Conservation (phyloP, 2,329 filamentous ascomycete genomes). For the Metarhizium robertsii region DNA sequence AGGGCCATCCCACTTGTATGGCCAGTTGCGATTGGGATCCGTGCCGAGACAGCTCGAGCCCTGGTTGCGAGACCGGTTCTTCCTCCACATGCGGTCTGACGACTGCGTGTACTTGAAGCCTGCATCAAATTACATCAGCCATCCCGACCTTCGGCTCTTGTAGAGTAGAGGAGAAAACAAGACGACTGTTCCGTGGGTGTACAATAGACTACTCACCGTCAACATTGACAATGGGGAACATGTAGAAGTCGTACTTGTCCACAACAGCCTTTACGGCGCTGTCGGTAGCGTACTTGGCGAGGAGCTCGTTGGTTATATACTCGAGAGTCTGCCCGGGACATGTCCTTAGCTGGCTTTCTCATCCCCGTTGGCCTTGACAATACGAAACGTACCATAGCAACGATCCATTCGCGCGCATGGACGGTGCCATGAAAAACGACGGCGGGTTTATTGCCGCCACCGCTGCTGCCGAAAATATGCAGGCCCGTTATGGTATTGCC, state of each 20-base stretch:
- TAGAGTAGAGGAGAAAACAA: not conserved
- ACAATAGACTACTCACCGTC: slow-evolving; percentile 32
- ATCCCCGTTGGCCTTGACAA: fast-evolving
- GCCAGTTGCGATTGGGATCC: slow-evolving; percentile 55
- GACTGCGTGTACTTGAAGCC: slow-evolving; percentile 52
- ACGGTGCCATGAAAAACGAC: slow-evolving; percentile 48
- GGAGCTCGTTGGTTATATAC: slow-evolving; percentile 40
- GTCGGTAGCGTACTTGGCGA: slow-evolving; percentile 33
- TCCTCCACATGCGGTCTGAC: slow-evolving; percentile 50
- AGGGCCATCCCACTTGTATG: slow-evolving; percentile 38
- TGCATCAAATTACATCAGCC: slow-evolving; percentile 17
- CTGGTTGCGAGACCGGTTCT: slow-evolving; percentile 39
- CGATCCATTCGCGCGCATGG: slow-evolving; percentile 53
- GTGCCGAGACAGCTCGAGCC: slow-evolving; percentile 36
- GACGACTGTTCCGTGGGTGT: not conserved
- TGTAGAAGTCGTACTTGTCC: slow-evolving; percentile 56
- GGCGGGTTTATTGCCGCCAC: slow-evolving; percentile 37
- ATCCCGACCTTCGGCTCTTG: not conserved
- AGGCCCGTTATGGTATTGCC: slow-evolving; percentile 51
- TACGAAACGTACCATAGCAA: slow-evolving; percentile 32
- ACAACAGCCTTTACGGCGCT: slow-evolving; percentile 35
- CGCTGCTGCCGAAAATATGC: slow-evolving; percentile 41
- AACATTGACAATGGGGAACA: slow-evolving; percentile 54
- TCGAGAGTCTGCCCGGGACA: slow-evolving; percentile 30
- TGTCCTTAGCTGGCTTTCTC: not conserved